Percentiles rank a stretch among this genome's conserved stretches.
These are phyloP conservation scores for Apiotrichum montevideense DNA, from an alignment of 1,284 basidiomycete species.

Conservation along the genomic window DNA sequence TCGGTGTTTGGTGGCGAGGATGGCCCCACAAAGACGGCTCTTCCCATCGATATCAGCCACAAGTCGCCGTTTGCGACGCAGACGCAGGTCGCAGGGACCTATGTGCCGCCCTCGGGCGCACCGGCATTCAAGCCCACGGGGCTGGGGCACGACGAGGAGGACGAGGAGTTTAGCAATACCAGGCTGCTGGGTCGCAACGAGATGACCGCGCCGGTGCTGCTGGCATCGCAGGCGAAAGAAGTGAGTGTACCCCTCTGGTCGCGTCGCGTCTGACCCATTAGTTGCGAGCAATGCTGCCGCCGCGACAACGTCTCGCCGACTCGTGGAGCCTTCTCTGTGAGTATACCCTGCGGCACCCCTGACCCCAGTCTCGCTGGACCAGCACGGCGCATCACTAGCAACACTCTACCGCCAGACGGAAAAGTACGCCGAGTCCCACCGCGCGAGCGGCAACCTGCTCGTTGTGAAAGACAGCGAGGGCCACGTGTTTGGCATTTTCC, in stretches of 20 bases:
- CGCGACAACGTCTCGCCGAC: conserved; percentile 67
- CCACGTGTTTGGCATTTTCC: conserved; percentile 69
- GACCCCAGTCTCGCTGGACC: conserved; percentile 65
- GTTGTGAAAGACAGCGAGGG: conserved; percentile 59
- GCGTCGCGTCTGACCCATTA: conserved; percentile 35
- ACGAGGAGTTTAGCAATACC: conserved; percentile 39
- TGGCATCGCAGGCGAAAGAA: conserved; percentile 6
- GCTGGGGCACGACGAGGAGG: background rate
- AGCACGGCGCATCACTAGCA: conserved; percentile 86
- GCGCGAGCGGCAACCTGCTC: conserved; percentile 52
- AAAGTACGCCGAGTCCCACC: conserved; percentile 27
- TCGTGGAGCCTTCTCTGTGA: conserved; percentile 79
- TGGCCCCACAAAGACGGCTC: conserved; percentile 18
- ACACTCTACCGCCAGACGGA: conserved; percentile 72
- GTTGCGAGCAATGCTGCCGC: conserved; percentile 69
- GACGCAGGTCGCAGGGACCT: conserved; percentile 40
- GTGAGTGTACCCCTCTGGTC: no score
- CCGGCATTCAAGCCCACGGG: conserved; percentile 58
- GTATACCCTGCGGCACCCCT: conserved; percentile 4
- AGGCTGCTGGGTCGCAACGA: conserved; percentile 53
- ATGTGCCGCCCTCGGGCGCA: conserved; percentile 64
- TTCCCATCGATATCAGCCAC: conserved; percentile 40
- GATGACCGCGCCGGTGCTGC: conserved; percentile 56
- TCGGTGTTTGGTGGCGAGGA: conserved; percentile 3
- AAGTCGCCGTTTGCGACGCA: conserved; percentile 36